These are phyloP conservation scores for Pleurotus ostreatus DNA, from an alignment of 768 basidiomycete genomes.

Conservation along the genomic window DNA sequence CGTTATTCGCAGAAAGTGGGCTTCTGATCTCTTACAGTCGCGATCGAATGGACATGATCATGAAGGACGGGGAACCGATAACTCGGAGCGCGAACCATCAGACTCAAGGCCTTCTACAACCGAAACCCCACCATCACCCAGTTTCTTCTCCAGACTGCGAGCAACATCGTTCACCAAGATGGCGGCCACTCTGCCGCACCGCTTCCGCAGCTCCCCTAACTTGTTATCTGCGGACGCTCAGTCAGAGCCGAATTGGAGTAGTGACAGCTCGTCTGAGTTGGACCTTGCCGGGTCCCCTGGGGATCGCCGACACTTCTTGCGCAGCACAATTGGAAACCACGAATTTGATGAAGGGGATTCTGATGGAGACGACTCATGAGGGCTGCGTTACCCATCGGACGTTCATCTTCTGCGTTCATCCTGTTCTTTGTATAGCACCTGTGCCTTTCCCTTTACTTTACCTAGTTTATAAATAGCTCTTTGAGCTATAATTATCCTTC, in stretches of 20 bases:
- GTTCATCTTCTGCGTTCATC: neutral
- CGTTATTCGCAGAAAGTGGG: constrained; percentile 44
- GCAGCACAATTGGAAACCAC: too few species aligned
- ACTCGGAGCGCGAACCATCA: neutral
- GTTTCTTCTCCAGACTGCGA: constrained; percentile 10
- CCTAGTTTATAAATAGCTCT: too few species aligned
- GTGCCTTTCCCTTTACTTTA: neutral
- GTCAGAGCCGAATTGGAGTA: constrained; percentile 47
- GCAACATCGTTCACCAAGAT: constrained; percentile 8
- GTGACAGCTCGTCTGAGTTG: constrained; percentile 57
- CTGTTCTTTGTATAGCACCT: constrained; percentile 6
- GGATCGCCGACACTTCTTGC: neutral
- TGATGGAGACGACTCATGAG: neutral
- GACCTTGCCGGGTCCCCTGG: constrained; percentile 15
- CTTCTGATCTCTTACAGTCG: constrained; percentile 36
- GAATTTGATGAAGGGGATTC: neutral
- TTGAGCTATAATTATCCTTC: too few species aligned
- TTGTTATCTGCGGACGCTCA: constrained; percentile 15
- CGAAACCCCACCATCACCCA: constrained; percentile 1
- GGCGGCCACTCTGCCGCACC: neutral
- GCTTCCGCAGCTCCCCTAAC: constrained; percentile 5
- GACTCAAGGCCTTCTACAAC: neutral
- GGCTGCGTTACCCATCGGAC: too few species aligned
- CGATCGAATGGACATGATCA: constrained; percentile 11
- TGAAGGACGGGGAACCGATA: neutral